Evolutionary conservation across 331 rosid genomes (phyloP).

Genomic region (Erythrophleum ivorense): DNA sequence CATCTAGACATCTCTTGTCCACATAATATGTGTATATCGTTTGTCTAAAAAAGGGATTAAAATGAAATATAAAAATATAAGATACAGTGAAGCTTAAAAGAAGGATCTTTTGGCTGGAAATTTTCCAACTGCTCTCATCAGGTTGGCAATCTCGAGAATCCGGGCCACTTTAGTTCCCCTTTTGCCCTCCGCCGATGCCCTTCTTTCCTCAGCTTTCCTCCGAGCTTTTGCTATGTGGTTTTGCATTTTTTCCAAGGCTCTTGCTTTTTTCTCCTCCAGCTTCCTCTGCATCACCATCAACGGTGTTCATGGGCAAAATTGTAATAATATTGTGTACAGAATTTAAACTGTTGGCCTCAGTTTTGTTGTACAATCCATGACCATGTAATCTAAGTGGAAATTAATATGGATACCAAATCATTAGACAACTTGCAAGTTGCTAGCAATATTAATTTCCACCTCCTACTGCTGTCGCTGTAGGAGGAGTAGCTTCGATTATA

Average conservation of each 20-base stretch:
- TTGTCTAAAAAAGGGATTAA: neutral
- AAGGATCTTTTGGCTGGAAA: slow-evolving; percentile 85
- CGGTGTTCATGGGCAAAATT: neutral
- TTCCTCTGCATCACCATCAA: slow-evolving; percentile 70
- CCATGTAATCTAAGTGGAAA: neutral
- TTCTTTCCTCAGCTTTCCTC: slow-evolving; percentile 87
- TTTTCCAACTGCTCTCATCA: slow-evolving; percentile 96
- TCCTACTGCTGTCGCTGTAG: neutral
- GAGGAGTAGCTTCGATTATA: slow-evolving; percentile 25
- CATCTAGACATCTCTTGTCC: slow-evolving; percentile 27
- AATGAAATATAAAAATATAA: neutral
- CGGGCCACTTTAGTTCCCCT: slow-evolving; percentile 90
- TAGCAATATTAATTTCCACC: slow-evolving; percentile 20
- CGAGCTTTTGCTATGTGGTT: slow-evolving; percentile 81
- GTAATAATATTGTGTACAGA: neutral
- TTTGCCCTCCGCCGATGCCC: slow-evolving; percentile 88
- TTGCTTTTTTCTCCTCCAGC: slow-evolving; percentile 90
- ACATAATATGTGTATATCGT: neutral
- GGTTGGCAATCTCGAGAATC: slow-evolving; percentile 71
- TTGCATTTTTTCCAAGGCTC: slow-evolving; percentile 87
- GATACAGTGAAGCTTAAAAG: slow-evolving; percentile 47
- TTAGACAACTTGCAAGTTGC: slow-evolving; percentile 17
- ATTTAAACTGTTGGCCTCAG: neutral
- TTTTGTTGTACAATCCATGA: neutral
- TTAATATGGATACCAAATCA: slow-evolving; percentile 9